Evolutionary conservation across 73 alveolate species (phyloP).

Genomic region (Paraurostyla sp.): DNA sequence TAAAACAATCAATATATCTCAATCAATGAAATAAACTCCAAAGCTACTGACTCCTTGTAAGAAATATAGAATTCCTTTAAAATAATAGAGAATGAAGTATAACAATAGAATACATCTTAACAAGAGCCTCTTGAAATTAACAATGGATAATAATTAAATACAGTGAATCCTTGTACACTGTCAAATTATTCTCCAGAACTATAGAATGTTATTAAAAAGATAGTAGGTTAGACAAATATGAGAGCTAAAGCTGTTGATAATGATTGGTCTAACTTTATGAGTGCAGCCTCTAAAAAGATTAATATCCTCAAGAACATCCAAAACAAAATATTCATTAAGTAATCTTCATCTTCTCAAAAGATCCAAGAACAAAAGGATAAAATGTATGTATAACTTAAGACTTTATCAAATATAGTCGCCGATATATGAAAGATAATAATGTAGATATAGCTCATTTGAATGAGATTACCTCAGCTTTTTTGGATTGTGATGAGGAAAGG

Average conservation of each 20-base stretch:
- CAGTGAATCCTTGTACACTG: neutral
- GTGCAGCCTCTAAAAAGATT: constrained; percentile 48
- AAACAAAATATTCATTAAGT: constrained; percentile 5
- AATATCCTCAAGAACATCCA: constrained; percentile 39
- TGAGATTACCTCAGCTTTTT: constrained; percentile 33
- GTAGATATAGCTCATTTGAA: constrained; percentile 52
- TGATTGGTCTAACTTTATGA: neutral
- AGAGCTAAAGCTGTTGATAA: neutral
- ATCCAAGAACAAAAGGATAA: constrained; percentile 14
- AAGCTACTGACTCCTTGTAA: too few relatives aligned
- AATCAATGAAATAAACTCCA: too few relatives aligned
- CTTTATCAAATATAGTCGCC: constrained; percentile 14
- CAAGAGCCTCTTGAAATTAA: too few relatives aligned
- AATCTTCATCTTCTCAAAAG: neutral
- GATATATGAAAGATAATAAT: constrained; percentile 59
- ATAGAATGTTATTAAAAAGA: neutral
- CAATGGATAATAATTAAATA: neutral
- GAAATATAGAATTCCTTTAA: too few relatives aligned
- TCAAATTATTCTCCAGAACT: constrained; percentile 14
- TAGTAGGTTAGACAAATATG: neutral
- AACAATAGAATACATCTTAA: too few relatives aligned
- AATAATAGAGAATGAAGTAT: too few relatives aligned
- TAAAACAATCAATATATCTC: too few relatives aligned
- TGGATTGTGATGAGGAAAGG: constrained; percentile 44
- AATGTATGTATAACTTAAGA: constrained; percentile 23